Evolutionary conservation across 2,329 filamentous ascomycete species (phyloP), one percentile per base, ranked within the genome.

Genomic region (Phialophora chinensis): DNA sequence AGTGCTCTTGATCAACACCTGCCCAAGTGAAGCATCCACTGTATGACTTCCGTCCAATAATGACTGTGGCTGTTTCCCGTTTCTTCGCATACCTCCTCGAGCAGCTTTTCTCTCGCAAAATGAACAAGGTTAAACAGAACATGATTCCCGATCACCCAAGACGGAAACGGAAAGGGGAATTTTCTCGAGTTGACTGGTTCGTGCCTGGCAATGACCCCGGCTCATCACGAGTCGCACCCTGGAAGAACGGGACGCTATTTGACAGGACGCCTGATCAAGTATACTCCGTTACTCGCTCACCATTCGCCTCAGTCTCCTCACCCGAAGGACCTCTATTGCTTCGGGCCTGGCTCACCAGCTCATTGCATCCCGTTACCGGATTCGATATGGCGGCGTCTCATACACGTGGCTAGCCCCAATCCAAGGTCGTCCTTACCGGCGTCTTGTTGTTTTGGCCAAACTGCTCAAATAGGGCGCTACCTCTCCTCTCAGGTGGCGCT

Each of bases 321-420:
- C 23, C 23, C 23, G 23, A 25, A 25, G 23, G 25, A 31, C 27
- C 27, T 25, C 29, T 17, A 5, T 27, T 31, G 38, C 23, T 38
- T 29, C 14, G 10, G 23, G 29, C 20, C 27, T 20, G n/a, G 53
- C 27, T 55, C 29, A 4, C 17, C 25, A 35, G 8, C 53, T 20
- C n/a, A 11, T 8, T 55, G 29, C 29, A 31, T 35, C 25, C 53
- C 27, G 12, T 33, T 11, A 10, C 53, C 53, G 53, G n/a, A 29
- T 55, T 20, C 12, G 31, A 55, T 31, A 35, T 55, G 42, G 29
- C n/a, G 12, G 47, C 29, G 23, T 38, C 8, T 25, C 10, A 55
- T 59, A 31, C 59, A 66, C 60, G 64, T 66, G 64, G 64, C 64
- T 60, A 44, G 38, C 55, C 59, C 27, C 53, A 42, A n/a, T n/a